Evolutionary conservation across 2,329 filamentous ascomycete genomes (phyloP).

Genomic region (Annulohypoxylon truncatum): DNA sequence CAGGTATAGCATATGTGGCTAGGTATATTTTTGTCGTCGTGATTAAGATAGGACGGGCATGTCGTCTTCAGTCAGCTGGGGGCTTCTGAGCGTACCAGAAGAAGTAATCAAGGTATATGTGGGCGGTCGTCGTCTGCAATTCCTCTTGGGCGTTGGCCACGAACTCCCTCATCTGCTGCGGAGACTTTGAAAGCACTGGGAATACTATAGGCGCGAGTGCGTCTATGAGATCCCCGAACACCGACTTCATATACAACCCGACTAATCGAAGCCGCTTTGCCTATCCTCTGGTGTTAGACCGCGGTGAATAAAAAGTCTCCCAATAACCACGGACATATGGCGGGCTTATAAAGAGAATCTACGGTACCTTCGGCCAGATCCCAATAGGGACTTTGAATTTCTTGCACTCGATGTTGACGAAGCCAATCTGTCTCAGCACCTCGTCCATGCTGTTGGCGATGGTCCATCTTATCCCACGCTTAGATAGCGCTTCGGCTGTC

Average conservation of each 20-base stretch:
- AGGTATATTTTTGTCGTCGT: background rate
- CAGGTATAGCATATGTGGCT: background rate
- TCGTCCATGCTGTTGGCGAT: slow-evolving; percentile 37
- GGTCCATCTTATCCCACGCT: slow-evolving; percentile 32
- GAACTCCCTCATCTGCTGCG: slow-evolving; percentile 27
- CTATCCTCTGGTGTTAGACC: slow-evolving; percentile 13
- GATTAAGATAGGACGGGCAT: background rate
- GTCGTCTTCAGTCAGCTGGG: background rate
- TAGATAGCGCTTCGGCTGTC: slow-evolving; percentile 23
- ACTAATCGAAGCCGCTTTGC: slow-evolving; percentile 55
- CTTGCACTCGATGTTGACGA: slow-evolving; percentile 40
- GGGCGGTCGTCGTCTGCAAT: slow-evolving; percentile 21
- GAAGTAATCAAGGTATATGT: slow-evolving; percentile 37
- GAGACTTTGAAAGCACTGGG: slow-evolving; percentile 18
- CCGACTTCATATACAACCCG: slow-evolving; percentile 47
- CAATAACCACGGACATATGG: too few relatives aligned
- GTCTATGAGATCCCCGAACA: slow-evolving; percentile 32
- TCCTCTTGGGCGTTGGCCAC: slow-evolving; percentile 12
- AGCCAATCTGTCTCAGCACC: slow-evolving; percentile 37
- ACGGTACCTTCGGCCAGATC: slow-evolving; percentile 52
- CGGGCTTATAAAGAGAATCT: background rate
- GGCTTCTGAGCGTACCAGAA: slow-evolving; percentile 38
- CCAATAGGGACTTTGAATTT: slow-evolving; percentile 52
- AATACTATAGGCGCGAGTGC: slow-evolving; percentile 30
- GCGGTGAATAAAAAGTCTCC: background rate